Evolutionary conservation across 2,329 filamentous ascomycete species (phyloP).

Genomic region (Colletotrichum theobromicola): DNA sequence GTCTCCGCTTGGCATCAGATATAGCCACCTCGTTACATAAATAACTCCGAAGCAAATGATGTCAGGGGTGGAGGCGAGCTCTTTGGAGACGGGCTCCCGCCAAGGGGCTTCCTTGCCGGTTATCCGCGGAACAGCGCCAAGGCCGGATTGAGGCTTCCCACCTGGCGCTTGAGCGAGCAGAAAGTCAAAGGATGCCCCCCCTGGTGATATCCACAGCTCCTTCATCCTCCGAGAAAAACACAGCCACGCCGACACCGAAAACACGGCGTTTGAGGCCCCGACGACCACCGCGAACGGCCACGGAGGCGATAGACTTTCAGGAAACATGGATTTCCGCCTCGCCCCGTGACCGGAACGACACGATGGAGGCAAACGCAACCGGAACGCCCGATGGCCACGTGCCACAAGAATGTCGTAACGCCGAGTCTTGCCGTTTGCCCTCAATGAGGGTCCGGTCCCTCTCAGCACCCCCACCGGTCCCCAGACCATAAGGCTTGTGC

Average conservation of each 20-base stretch:
- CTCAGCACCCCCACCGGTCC: background rate
- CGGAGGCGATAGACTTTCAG: background rate
- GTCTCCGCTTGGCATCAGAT: background rate
- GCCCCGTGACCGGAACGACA: background rate
- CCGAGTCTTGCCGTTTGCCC: background rate
- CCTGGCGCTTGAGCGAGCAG: background rate
- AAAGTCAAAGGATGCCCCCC: background rate
- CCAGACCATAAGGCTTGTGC: conserved; percentile 9
- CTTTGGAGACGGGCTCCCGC: background rate
- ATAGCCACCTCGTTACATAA: background rate
- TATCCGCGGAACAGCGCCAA: background rate
- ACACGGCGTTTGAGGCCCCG: background rate
- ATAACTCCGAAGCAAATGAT: background rate
- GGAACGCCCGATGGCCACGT: conserved; percentile 10
- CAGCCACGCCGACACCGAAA: conserved; percentile 14
- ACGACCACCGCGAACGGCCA: background rate
- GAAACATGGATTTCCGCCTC: background rate
- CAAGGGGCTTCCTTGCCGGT: conserved; percentile 8
- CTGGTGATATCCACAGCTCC: background rate
- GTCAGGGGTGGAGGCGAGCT: background rate
- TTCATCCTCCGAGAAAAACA: background rate
- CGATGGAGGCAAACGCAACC: background rate
- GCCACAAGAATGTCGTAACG: background rate
- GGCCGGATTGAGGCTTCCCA: background rate
- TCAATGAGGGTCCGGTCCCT: background rate